Conservation (phyloP, 1,284 basidiomycete species). For the Ganoderma leucocontextum region DNA sequence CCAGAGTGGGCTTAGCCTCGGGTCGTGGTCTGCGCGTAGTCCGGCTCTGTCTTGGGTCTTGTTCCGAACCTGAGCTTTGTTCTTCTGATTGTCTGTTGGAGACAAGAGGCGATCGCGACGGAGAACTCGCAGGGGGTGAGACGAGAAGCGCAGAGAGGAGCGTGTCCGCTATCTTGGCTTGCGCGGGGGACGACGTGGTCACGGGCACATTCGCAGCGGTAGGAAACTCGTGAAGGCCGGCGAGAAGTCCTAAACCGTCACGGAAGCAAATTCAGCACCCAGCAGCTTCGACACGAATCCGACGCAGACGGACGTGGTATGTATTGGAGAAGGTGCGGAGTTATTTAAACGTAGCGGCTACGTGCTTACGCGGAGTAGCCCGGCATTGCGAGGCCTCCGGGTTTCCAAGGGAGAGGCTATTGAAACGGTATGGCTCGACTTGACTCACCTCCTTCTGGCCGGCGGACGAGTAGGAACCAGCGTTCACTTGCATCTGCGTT, state of each 20-base stretch:
- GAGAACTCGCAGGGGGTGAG: slow-evolving; percentile 33
- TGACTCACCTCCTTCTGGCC: slow-evolving; percentile 81
- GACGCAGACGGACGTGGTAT: background rate
- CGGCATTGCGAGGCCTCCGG: background rate
- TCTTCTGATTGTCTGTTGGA: slow-evolving; percentile 2
- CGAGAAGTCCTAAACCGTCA: slow-evolving; percentile 75
- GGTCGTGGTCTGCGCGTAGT: slow-evolving; percentile 2
- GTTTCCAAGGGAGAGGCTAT: background rate
- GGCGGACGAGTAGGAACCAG: slow-evolving; percentile 79
- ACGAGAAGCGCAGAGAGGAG: slow-evolving; percentile 54
- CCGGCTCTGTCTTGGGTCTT: slow-evolving; percentile 6
- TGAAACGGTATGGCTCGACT: background rate
- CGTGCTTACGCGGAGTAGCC: background rate
- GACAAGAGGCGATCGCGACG: background rate
- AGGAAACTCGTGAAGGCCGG: slow-evolving; percentile 88
- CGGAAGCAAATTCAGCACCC: slow-evolving; percentile 26
- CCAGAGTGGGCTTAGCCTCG: slow-evolving; percentile 5
- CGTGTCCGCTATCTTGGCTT: slow-evolving; percentile 47
- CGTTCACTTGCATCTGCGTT: slow-evolving; percentile 43
- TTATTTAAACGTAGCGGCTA: background rate
- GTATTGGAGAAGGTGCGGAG: background rate
- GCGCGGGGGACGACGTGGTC: slow-evolving; percentile 44
- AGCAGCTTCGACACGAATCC: background rate
- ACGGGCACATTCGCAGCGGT: slow-evolving; percentile 57
- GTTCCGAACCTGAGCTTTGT: background rate